phyloP scores from a whole-genome alignment of 208 protist species.

The Angomonas ambiguus region DNA sequence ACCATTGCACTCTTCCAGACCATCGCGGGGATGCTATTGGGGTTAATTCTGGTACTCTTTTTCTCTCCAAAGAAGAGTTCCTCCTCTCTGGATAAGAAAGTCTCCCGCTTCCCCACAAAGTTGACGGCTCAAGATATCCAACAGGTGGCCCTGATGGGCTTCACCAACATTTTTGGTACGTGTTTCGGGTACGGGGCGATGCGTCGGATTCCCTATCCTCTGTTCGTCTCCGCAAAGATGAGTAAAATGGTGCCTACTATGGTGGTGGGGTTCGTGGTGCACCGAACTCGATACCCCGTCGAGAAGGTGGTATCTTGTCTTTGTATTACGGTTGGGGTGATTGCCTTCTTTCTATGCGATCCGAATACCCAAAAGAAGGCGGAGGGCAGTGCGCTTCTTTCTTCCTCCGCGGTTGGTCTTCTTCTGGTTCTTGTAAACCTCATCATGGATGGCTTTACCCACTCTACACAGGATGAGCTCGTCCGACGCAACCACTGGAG shows the following conservation, averaged over 20 bases:
- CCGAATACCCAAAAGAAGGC: neutral
- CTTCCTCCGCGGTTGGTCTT: constrained; percentile 27
- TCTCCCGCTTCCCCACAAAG: neutral
- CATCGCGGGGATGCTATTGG: constrained; percentile 15
- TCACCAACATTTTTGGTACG: constrained; percentile 67
- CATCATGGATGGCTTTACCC: constrained; percentile 75
- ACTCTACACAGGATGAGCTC: constrained; percentile 80
- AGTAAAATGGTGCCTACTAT: constrained; percentile 85
- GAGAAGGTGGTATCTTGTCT: constrained; percentile 50
- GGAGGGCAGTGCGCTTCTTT: neutral
- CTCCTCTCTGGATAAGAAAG: neutral
- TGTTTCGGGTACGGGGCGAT: constrained; percentile 69
- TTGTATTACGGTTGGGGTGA: constrained; percentile 55
- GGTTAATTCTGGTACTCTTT: constrained; percentile 16
- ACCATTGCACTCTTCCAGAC: constrained; percentile 27
- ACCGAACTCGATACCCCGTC: constrained; percentile 56
- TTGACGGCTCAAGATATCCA: constrained; percentile 3
- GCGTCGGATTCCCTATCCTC: constrained; percentile 72
- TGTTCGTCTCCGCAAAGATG: constrained; percentile 82
- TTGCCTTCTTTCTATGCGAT: constrained; percentile 63
- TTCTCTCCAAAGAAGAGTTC: neutral
- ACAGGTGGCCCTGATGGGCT: constrained; percentile 51
- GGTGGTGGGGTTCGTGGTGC: constrained; percentile 65
- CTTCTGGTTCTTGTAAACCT: constrained; percentile 54
- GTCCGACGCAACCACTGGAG: constrained; percentile 53